Conservation (phyloP, 163 green algal genomes). For the Trebouxia gelatinosa region DNA sequence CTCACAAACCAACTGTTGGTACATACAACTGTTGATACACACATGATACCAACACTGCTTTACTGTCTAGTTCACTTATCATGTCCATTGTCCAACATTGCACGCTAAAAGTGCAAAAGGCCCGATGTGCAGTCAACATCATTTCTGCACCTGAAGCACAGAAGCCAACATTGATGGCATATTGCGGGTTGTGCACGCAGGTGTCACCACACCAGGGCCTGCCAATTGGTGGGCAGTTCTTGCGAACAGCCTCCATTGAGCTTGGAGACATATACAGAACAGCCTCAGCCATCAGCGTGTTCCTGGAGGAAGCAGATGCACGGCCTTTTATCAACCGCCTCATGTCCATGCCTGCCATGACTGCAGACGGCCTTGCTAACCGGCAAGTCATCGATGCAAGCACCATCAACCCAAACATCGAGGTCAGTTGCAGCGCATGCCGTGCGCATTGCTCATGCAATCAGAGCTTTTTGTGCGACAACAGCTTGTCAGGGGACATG, state of each 20-base stretch:
- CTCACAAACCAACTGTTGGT: too few relatives aligned
- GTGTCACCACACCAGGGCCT: neutral
- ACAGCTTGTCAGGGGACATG: neutral
- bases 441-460: too few relatives aligned
- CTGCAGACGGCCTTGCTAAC: neutral
- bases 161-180: neutral
- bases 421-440: neutral
- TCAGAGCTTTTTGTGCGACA: neutral
- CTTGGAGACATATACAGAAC: conserved; percentile 31
- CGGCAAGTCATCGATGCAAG: conserved; percentile 14
- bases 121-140: neutral
- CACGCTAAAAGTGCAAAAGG: neutral
- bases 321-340: conserved; percentile 33
- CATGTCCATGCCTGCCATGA: conserved; percentile 33
- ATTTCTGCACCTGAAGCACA: neutral
- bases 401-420: conserved; percentile 24
- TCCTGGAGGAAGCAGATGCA: conserved; percentile 25
- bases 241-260: conserved; percentile 22
- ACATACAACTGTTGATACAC: too few relatives aligned
- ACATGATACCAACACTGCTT: too few relatives aligned
- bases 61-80: too few relatives aligned
- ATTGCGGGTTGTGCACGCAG: neutral
- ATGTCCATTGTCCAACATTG: neutral
- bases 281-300: conserved; percentile 28
- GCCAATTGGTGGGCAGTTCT: neutral